Evolutionary conservation across 371 early-diverging fungal genomes (phyloP), one percentile per base, ranked within the genome.

Genomic region (Saksenaea vasiformis): DNA sequence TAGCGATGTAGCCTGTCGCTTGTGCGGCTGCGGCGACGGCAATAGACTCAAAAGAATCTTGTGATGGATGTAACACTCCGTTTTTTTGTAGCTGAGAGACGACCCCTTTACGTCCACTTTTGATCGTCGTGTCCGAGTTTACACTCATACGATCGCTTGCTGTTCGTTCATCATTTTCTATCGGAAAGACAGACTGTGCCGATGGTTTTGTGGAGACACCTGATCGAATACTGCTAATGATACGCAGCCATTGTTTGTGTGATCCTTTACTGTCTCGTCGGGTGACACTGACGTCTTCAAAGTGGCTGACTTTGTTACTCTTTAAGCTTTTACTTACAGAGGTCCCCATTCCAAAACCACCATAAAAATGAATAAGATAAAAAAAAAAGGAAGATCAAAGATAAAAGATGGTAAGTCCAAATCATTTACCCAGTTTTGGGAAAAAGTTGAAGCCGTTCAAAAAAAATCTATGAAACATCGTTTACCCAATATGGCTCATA

Each of bases 151-250:
- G n/a, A 11, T 47, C 51, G 11, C 19, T 22, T 47, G 24, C 5
- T n/a, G 19, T 22, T 22, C 51, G n/a, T 10, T 47, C 51, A 11
- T 47, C 51, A 22, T 47, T 47, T 10, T 47, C 51, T 4, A 47
- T 22, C 22, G 51, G 22, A 11, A 22, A 47, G 7, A 10, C 19
- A 19, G 0, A 22, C 3, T 24, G 14, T 22, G 51, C n/a, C 5
- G 51, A 47, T 19, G 72, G 68, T 10, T 72, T 72, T 44, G 72
- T 65, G 31, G 72, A 72, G 27, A 54, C 63, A 36, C 68, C 68
- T 1, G 72, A 72, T 36, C 51, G 51, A 8, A 47, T 47, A 10
- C 22, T 47, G 17, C 11, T 22, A 7, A 47, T 47, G 10, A 47
- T n/a, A 11, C 22, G 51, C 9, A 47, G 22, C 0, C 17, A 47